These are phyloP conservation scores for Borealophlyctis nickersoniae DNA, from an alignment of 192 early-diverging fungal genomes.

Conservation along the genomic window DNA sequence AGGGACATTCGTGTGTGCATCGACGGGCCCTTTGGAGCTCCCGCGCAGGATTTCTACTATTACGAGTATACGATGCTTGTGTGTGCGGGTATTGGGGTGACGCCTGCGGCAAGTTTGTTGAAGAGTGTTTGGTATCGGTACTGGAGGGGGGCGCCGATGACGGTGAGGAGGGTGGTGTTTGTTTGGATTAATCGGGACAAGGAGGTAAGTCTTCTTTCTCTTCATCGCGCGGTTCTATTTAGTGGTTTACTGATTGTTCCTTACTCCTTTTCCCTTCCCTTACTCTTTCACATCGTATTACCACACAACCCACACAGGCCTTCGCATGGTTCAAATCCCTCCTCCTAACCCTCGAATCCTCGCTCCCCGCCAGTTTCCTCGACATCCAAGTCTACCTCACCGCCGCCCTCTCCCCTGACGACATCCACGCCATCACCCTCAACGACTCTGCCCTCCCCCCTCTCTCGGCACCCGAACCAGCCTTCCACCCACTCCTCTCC, in stretches of 20 bases:
- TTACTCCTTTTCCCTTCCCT: background rate
- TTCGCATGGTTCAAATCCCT: conserved; percentile 84
- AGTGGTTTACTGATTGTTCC: too few relatives aligned
- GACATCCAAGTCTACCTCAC: conserved; percentile 47
- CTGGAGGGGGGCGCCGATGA: conserved; percentile 35
- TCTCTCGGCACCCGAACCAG: background rate
- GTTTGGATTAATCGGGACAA: conserved; percentile 78
- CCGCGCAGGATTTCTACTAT: conserved; percentile 69
- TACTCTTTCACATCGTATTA: background rate
- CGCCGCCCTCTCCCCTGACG: conserved; percentile 58
- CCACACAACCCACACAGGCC: conserved; percentile 25
- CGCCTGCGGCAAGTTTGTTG: conserved; percentile 70
- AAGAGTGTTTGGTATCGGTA: conserved; percentile 67
- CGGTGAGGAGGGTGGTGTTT: conserved; percentile 68
- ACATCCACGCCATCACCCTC: conserved; percentile 60
- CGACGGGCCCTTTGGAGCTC: conserved; percentile 79
- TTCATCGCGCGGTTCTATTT: too few relatives aligned
- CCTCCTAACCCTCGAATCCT: conserved; percentile 61
- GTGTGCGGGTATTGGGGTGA: conserved; percentile 81
- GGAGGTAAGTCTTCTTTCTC: conserved; percentile 26
- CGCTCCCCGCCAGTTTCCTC: conserved; percentile 56
- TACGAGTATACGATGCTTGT: conserved; percentile 67
- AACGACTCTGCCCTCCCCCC: conserved; percentile 43
- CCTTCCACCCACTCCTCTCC: background rate
- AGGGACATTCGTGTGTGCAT: conserved; percentile 46